Base-by-base conservation (phyloP, 495 filamentous ascomycete species). In the Neurospora sp. region DNA sequence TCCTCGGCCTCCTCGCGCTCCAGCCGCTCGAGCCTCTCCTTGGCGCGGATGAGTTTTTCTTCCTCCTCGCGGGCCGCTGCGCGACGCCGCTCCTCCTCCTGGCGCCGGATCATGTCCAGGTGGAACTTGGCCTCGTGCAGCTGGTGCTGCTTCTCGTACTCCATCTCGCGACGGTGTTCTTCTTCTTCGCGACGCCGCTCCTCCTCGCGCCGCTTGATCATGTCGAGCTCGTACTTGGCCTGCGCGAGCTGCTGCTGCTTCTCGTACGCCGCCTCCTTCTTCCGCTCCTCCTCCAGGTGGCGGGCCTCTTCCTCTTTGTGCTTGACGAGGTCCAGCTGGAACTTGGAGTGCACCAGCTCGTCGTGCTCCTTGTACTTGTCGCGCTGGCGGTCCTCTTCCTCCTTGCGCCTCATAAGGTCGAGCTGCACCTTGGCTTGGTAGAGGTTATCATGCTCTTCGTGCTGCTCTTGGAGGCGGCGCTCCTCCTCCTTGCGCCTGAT, bases 281-380 rank as follows among this genome's bases (percentile, higher is more conserved):
- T 78, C 20, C 86, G 84, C 46, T 83, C 81, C 39, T 87, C 86
- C 44, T 88, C 85, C 2, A 82, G 76, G 74, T 87, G 81, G 71
- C 53, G 53, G 12, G 85, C 75, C 9, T 74, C 74, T 27, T 78
- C 74, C 71, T 82, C 81, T 71, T 83, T 82, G 39, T 22, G 39
- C 69, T 71, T 71, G 40, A 71, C 27, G 39, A 40, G 40, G 38
- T 71, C 69, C 18, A 71, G 69, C 39, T 71, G 39, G 12, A 82
- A 75, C 40, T 77, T 76, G 68, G 85, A 81, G 76, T 90, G 86
- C 53, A 84, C 82, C 68, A 84, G 82, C 73, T 84, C 86, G 76
- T 90, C 84, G 8, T 86, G 82, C 46, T 85, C 79, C 81, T 74
- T 65, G 27, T 65, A 65, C 53, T 81, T 78, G 5, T 83, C 79